Conservation (phyloP, 2,329 filamentous ascomycete species). For the Nigrograna mackinnonii region DNA sequence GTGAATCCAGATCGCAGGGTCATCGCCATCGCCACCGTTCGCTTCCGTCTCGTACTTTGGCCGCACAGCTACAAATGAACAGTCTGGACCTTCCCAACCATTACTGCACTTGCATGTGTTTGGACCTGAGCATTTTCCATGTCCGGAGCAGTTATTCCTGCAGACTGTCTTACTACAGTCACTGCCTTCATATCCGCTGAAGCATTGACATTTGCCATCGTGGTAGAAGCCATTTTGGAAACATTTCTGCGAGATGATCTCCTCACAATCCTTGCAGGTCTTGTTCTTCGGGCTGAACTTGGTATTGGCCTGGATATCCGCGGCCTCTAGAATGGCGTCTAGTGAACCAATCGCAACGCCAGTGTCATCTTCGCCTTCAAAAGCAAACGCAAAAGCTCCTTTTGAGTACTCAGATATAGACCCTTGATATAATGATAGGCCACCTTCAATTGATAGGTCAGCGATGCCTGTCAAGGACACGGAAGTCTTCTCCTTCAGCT, state of each 20-base stretch:
- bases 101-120: constrained; percentile 28
- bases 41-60: constrained; percentile 36
- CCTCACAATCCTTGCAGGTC: constrained; percentile 20
- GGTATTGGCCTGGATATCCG: constrained; percentile 21
- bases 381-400: constrained; percentile 27
- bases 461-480: constrained; percentile 22
- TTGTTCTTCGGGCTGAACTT: constrained; percentile 19
- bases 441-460: constrained; percentile 28
- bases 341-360: constrained; percentile 27
- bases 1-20: constrained; percentile 37
- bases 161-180: constrained; percentile 20
- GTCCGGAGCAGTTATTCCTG: constrained; percentile 27
- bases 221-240: constrained; percentile 21
- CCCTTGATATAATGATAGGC: constrained; percentile 26
- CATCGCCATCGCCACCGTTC: constrained; percentile 35
- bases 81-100: constrained; percentile 30
- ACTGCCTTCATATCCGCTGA: constrained; percentile 24
- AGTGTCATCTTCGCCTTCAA: constrained; percentile 26
- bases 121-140: constrained; percentile 27
- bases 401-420: constrained; percentile 11
- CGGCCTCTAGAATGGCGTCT: constrained; percentile 9
- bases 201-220: constrained; percentile 21
- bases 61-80: constrained; percentile 29
- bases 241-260: constrained; percentile 17
- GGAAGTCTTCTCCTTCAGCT: constrained; percentile 17